Conservation (phyloP, 1,284 basidiomycete genomes). For the Naganishia albida region DNA sequence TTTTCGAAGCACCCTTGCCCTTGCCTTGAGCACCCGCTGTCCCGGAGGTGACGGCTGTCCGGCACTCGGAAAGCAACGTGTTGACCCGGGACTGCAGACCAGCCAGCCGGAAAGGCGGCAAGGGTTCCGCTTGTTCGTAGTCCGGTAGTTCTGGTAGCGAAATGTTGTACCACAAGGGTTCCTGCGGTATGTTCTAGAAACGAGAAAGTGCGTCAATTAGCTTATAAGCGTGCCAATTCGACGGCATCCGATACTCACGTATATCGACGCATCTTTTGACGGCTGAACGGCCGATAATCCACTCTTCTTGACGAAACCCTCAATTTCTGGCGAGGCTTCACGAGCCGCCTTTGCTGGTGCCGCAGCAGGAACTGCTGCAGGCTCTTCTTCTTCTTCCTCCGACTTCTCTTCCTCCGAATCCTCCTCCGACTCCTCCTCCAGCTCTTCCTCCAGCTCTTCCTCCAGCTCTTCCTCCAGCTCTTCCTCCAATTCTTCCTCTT, state of each 20-base stretch:
- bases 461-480: slow-evolving; percentile 40
- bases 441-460: slow-evolving; percentile 38
- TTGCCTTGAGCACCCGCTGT: slow-evolving; percentile 40
- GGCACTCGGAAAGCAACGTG: slow-evolving; percentile 37
- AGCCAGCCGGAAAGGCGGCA: slow-evolving; percentile 43
- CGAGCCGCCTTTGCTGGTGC: neutral
- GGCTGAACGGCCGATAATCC: slow-evolving; percentile 24
- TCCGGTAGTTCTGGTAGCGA: slow-evolving; percentile 25
- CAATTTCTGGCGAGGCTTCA: slow-evolving; percentile 20
- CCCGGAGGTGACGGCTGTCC: slow-evolving; percentile 31
- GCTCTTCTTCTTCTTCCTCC: slow-evolving; percentile 36
- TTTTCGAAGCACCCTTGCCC: slow-evolving; percentile 42
- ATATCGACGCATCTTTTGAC: neutral
- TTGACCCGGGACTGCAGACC: slow-evolving; percentile 41
- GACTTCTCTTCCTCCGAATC: slow-evolving; percentile 48
- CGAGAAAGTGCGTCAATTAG: neutral
- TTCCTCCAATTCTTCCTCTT: slow-evolving; percentile 37
- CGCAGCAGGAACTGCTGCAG: slow-evolving; percentile 27
- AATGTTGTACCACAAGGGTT: slow-evolving; percentile 35
- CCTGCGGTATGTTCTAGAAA: slow-evolving; percentile 32
- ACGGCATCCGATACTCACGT: neutral
- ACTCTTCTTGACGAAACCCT: slow-evolving; percentile 33
- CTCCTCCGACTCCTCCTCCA: slow-evolving; percentile 48
- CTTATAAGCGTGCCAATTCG: neutral
- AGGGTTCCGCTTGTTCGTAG: slow-evolving; percentile 38